Evolutionary conservation across 371 early-diverging fungal species (phyloP).

Genomic region (Conidiobolus incongruus): DNA sequence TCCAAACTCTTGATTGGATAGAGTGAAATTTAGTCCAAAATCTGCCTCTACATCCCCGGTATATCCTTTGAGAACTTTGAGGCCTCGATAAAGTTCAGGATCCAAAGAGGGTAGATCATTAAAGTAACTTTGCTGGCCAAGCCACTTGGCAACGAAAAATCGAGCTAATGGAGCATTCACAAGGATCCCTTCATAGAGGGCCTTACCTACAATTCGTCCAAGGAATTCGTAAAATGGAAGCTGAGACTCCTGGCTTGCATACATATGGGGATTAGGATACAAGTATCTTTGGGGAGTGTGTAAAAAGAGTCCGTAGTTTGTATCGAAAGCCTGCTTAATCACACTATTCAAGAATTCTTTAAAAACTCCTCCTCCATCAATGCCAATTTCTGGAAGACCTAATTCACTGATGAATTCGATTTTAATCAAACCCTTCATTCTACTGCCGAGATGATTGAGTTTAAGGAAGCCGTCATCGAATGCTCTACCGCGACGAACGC

Average conservation of each 20-base stretch:
- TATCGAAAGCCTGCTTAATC: slow-evolving; percentile 61
- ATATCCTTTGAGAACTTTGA: slow-evolving; percentile 62
- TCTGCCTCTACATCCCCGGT: slow-evolving; percentile 40
- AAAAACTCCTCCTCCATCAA: slow-evolving; percentile 78
- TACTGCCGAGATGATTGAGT: slow-evolving; percentile 27
- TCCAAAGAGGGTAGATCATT: slow-evolving; percentile 82
- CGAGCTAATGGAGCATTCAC: slow-evolving; percentile 80
- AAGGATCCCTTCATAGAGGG: slow-evolving; percentile 78
- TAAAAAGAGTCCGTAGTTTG: slow-evolving; percentile 51
- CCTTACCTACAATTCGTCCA: slow-evolving; percentile 84
- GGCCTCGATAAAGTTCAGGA: slow-evolving; percentile 56
- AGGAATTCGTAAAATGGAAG: slow-evolving; percentile 59
- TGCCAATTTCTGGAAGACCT: slow-evolving; percentile 74
- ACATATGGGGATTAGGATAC: slow-evolving; percentile 51
- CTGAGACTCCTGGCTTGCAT: slow-evolving; percentile 28
- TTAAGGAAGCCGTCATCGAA: slow-evolving; percentile 74
- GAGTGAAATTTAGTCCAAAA: slow-evolving; percentile 59
- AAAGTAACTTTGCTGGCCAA: slow-evolving; percentile 44
- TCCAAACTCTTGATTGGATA: slow-evolving; percentile 25
- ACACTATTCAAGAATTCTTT: slow-evolving; percentile 50
- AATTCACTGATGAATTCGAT: slow-evolving; percentile 71
- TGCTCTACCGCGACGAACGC: slow-evolving; percentile 46
- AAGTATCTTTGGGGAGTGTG: slow-evolving; percentile 48
- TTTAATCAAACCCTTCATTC: slow-evolving; percentile 45
- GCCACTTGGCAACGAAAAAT: slow-evolving; percentile 76